phyloP scores from a whole-genome alignment of 768 basidiomycete species.

The Phaeolepiota aurea region DNA sequence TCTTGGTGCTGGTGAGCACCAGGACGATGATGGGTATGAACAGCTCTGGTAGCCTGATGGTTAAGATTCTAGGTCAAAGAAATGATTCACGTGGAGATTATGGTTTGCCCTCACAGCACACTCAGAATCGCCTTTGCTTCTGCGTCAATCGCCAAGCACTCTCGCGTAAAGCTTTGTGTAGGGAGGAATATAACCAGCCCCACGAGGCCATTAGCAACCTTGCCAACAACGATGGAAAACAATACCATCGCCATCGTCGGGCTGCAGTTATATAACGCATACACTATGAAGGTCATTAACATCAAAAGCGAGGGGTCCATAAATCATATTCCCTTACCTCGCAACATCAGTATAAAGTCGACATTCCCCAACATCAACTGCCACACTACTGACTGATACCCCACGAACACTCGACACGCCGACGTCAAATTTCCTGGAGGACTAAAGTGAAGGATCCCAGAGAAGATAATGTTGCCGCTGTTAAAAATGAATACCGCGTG shows the following conservation, averaged over 20 bases:
- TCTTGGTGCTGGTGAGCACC: not conserved
- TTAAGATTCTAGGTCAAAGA: not conserved
- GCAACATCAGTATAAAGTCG: not conserved
- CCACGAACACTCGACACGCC: not conserved
- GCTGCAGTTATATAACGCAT: conserved; percentile 1
- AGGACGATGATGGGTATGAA: not conserved
- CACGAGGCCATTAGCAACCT: not conserved
- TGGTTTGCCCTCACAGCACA: not conserved
- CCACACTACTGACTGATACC: not conserved
- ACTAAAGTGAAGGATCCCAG: not conserved
- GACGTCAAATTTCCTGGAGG: no score
- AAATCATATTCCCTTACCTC: not conserved
- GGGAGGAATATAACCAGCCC: not conserved
- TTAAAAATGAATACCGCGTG: not conserved
- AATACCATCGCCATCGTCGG: not conserved
- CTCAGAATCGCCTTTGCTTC: not conserved
- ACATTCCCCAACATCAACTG: not conserved
- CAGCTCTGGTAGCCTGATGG: not conserved
- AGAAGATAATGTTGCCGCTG: not conserved
- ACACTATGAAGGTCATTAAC: not conserved
- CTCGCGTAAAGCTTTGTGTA: not conserved
- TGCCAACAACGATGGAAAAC: not conserved
- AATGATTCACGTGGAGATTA: not conserved
- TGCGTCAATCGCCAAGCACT: not conserved
- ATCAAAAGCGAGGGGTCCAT: not conserved